phyloP scores from a whole-genome alignment of 768 basidiomycete species.

The Tulasnella sp. region DNA sequence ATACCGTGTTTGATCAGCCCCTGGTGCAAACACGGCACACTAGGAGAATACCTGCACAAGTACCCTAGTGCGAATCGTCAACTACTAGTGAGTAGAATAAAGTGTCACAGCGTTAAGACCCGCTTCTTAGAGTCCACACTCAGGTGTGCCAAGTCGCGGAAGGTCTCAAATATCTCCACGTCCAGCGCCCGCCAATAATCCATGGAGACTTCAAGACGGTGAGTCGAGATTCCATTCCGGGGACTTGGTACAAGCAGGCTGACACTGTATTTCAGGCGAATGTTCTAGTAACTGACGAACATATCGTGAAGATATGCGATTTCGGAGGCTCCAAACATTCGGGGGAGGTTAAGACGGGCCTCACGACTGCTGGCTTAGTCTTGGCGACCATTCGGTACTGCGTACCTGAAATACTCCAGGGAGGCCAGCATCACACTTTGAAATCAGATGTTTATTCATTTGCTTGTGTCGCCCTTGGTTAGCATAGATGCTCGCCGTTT shows the following conservation, averaged over 20 bases:
- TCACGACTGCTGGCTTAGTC: not conserved
- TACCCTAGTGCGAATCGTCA: slow-evolving; percentile 46
- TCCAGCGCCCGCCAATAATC: slow-evolving; percentile 21
- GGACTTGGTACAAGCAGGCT: not conserved
- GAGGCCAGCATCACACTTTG: not conserved
- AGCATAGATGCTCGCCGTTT: not conserved
- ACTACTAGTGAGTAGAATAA: slow-evolving; percentile 40
- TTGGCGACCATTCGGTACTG: not conserved
- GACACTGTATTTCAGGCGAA: not conserved
- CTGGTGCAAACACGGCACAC: slow-evolving; percentile 54
- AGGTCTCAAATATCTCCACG: slow-evolving; percentile 31
- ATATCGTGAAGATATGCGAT: not conserved
- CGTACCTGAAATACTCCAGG: not conserved
- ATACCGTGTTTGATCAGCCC: slow-evolving; percentile 52
- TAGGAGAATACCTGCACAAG: slow-evolving; percentile 47
- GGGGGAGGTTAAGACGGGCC: not conserved
- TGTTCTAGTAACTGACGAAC: not conserved
- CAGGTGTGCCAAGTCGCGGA: slow-evolving; percentile 25
- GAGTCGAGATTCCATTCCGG: not conserved
- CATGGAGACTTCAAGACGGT: slow-evolving; percentile 31
- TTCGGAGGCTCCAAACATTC: not conserved
- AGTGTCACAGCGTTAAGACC: not conserved
- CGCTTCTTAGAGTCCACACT: not conserved
- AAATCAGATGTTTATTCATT: not conserved
- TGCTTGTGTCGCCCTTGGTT: not conserved